phyloP scores from a whole-genome alignment of 2,329 filamentous ascomycete genomes.

The Elsinoe australis region DNA sequence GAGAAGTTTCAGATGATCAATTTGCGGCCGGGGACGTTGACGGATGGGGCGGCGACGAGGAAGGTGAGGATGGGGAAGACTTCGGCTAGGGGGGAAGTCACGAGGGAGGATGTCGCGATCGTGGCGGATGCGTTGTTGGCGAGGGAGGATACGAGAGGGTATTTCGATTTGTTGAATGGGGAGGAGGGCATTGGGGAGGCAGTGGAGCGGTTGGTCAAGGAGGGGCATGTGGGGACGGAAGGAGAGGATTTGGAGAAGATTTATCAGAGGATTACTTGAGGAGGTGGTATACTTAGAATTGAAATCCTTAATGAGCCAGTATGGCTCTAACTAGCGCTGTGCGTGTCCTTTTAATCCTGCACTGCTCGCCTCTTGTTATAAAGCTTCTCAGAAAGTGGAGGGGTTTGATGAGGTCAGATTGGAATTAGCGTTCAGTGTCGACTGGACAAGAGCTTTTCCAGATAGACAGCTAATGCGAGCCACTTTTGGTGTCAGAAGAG shows the following conservation, averaged over 20 bases:
- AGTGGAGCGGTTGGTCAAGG: constrained; percentile 39
- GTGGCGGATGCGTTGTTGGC: constrained; percentile 44
- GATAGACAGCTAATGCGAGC: too few species aligned
- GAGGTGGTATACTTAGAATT: too few species aligned
- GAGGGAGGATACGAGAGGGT: constrained; percentile 42
- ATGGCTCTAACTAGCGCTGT: too few species aligned
- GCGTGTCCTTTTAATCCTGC: too few species aligned
- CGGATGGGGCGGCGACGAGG: constrained; percentile 39
- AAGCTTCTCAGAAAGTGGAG: too few species aligned
- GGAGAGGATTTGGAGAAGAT: constrained; percentile 46
- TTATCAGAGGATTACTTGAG: constrained; percentile 2
- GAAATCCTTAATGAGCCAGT: too few species aligned
- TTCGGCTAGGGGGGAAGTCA: constrained; percentile 35
- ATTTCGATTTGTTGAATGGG: constrained; percentile 48
- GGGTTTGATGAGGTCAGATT: too few species aligned
- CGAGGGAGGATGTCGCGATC: constrained; percentile 46
- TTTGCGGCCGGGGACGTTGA: constrained; percentile 45
- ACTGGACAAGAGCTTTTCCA: too few species aligned
- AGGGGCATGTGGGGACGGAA: constrained; percentile 41
- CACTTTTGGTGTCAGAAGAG: too few species aligned
- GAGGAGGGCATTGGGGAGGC: constrained; percentile 41
- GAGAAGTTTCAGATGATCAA: constrained; percentile 43
- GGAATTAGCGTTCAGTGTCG: too few species aligned
- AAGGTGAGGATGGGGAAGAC: constrained; percentile 45
- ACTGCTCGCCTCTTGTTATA: too few species aligned